Base-by-base conservation (phyloP, 768 basidiomycete species). In the Lentinula edodes region DNA sequence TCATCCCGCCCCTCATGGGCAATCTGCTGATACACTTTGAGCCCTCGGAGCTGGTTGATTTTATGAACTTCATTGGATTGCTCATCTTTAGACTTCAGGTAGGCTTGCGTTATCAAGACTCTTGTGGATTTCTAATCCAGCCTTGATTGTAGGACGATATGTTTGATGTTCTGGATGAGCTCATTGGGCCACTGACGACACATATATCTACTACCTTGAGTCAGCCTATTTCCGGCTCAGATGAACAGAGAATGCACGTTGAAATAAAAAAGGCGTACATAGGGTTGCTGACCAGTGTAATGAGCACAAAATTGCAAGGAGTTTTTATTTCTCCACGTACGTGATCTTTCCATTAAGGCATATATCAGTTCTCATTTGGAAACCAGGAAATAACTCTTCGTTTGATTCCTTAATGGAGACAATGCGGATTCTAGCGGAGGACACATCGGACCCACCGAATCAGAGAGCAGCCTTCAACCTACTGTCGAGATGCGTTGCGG, bases 1-100 rank as follows among this genome's bases (percentile, higher is more conserved):
- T 88, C 64, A 94, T 98, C 46, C 93, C 95, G 2, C 80, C 88
- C 23, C 80, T 99, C 51, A 98, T 98, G 86, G 80, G 83, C 50
- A 89, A 91, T 70, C 84, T 98, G n/a, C 84, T 98, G 55, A 83
- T 87, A 2, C 91, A 96, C 66, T 95, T 95, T 68, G 93, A 97
- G 65, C 89, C 94, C 1, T 84, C 89, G 6, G 97, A 99, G 72
- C 77, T 99, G 61, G 88, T 90, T 34, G 97, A 99, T 70, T 96
- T 98, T 68, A 89, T 98, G 82, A 90, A 89, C 68, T 98, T 99
- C 78, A 90, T 99, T 59, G 90, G 90, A 6, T 78, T 97, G 8
- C 77, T 98, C 58, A 88, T 95, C 57, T 93, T 96, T 72, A 91
- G 91, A 70, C 83, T 98, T 59, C 91, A 93, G 80, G 95, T 94